phyloP scores from a whole-genome alignment of 208 protist genomes.

The Trypanosoma platydactyli region DNA sequence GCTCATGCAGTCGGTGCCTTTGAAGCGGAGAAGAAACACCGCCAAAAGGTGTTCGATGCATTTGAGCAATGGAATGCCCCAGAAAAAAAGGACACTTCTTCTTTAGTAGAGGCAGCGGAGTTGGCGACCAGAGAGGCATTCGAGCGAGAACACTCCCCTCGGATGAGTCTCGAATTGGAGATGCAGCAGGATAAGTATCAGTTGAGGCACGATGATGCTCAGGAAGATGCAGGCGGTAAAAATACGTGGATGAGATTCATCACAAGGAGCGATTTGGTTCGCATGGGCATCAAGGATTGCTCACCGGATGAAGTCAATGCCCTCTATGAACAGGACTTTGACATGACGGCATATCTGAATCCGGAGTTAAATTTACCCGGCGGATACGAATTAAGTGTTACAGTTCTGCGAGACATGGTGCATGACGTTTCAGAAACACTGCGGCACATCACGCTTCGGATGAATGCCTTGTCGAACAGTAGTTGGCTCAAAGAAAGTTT shows the following conservation, averaged over 20 bases:
- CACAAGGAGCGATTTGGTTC: slow-evolving; percentile 51
- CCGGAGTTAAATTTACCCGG: slow-evolving; percentile 33
- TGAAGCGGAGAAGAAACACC: slow-evolving; percentile 71
- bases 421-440: slow-evolving; percentile 63
- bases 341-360: slow-evolving; percentile 67
- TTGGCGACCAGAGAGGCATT: no score
- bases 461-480: slow-evolving; percentile 58
- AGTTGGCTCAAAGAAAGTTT: slow-evolving; percentile 54
- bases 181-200: not conserved
- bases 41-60: slow-evolving; percentile 71
- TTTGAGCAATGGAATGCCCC: slow-evolving; percentile 70
- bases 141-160: no score
- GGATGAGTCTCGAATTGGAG: no score
- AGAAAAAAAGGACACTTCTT: not conserved
- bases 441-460: slow-evolving; percentile 68
- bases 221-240: not conserved
- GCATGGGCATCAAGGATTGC: slow-evolving; percentile 72
- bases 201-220: no score
- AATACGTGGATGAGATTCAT: slow-evolving; percentile 29
- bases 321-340: slow-evolving; percentile 68
- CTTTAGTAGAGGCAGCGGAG: not conserved
- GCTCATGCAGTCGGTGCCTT: slow-evolving; percentile 65
- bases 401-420: slow-evolving; percentile 73
- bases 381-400: slow-evolving; percentile 42
- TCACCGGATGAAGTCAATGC: slow-evolving; percentile 81